Evolutionary conservation across 345 rosid species (phyloP).

Genomic region (Syzygium aqueum): DNA sequence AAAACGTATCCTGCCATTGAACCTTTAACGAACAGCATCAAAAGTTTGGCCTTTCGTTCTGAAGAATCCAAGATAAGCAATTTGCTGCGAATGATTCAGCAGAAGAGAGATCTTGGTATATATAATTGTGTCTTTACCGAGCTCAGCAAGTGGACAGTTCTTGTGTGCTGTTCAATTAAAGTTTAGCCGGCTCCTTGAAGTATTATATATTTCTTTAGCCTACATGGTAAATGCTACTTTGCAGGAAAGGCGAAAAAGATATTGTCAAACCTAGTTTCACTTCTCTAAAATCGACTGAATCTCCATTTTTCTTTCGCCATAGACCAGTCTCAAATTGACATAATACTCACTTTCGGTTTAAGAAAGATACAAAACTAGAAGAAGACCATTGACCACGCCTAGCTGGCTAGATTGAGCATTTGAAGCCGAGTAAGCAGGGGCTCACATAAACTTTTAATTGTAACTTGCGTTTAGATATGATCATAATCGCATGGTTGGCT

Average conservation of each 20-base stretch:
- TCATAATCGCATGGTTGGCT: not conserved
- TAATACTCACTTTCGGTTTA: not conserved
- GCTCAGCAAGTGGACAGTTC: not conserved
- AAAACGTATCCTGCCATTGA: not conserved
- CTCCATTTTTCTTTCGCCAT: not conserved
- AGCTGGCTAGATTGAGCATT: not conserved
- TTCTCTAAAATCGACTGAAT: not conserved
- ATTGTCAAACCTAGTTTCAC: not conserved
- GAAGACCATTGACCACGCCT: not conserved
- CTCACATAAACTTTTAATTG: not conserved
- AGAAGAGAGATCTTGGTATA: not conserved
- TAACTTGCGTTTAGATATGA: not conserved
- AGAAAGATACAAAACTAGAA: not conserved
- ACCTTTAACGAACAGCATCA: not conserved
- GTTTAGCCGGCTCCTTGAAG: not conserved
- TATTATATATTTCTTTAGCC: not conserved
- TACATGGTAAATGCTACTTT: not conserved
- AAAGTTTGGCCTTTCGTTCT: not conserved
- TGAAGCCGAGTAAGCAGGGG: not conserved
- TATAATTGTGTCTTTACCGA: not conserved
- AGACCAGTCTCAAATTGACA: not conserved
- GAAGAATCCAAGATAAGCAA: not conserved
- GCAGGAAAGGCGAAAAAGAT: not conserved
- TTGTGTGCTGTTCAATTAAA: not conserved
- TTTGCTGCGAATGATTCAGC: not conserved